Evolutionary conservation across 2,329 filamentous ascomycete genomes (phyloP).

Genomic region (Pseudohalonectria lignicola): DNA sequence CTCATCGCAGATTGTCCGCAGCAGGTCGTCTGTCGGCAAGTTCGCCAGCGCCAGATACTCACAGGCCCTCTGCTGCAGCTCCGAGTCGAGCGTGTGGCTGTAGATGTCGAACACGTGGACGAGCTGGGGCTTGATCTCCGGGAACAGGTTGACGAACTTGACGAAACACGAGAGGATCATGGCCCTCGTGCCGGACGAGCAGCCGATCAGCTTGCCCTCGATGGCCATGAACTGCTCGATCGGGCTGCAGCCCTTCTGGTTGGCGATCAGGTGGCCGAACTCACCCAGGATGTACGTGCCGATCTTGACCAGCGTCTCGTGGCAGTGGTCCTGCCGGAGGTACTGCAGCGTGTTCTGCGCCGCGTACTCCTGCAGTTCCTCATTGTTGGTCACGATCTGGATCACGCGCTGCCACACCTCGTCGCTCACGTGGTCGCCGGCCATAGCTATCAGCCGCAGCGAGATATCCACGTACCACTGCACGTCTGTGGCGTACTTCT

Average conservation of each 20-base stretch:
- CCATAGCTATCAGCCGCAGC: slow-evolving; percentile 85
- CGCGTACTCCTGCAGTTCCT: slow-evolving; percentile 93
- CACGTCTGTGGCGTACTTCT: slow-evolving; percentile 96
- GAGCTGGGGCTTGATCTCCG: slow-evolving; percentile 94
- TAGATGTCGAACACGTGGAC: slow-evolving; percentile 84
- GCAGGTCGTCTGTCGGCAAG: slow-evolving; percentile 77
- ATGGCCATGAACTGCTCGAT: slow-evolving; percentile 95
- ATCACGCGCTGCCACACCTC: slow-evolving; percentile 99
- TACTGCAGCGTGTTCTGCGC: slow-evolving; percentile 89
- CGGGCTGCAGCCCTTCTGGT: slow-evolving; percentile 82
- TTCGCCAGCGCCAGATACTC: slow-evolving; percentile 84
- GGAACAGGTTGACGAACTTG: slow-evolving; percentile 97
- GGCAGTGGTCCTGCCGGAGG: slow-evolving; percentile 83
- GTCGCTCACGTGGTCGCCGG: slow-evolving; percentile 95
- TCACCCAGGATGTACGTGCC: slow-evolving; percentile 93
- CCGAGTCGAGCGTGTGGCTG: slow-evolving; percentile 88
- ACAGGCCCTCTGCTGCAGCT: slow-evolving; percentile 91
- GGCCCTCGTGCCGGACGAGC: slow-evolving; percentile 79
- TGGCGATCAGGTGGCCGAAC: slow-evolving; percentile 92
- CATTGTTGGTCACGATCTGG: slow-evolving; percentile 98
- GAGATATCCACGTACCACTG: slow-evolving; percentile 99
- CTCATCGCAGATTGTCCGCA: slow-evolving; percentile 91
- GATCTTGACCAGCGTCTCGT: slow-evolving; percentile 96
- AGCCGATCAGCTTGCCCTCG: slow-evolving; percentile 79
- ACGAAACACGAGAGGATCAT: slow-evolving; percentile 93